phyloP scores from a whole-genome alignment of 352 stramenopile genomes.

The Phytopythium sindhum region DNA sequence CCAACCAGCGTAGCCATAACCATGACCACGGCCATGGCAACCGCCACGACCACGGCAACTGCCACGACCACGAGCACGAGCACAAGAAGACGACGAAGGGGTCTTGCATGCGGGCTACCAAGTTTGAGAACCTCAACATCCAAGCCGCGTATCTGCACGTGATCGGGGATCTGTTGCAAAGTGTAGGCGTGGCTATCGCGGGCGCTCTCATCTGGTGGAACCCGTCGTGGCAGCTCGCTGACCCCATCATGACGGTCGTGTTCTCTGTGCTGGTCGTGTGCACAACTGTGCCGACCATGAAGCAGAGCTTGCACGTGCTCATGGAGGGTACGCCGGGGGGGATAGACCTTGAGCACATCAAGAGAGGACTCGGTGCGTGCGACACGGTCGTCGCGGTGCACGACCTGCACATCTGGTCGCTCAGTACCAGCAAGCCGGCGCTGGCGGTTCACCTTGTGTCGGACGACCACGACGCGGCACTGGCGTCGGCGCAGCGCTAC shows the following conservation, averaged over 20 bases:
- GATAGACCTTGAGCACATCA: constrained; percentile 86
- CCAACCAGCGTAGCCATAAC: constrained; percentile 2
- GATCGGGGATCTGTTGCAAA: constrained; percentile 97
- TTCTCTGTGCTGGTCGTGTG: constrained; percentile 95
- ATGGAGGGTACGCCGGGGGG: constrained; percentile 94
- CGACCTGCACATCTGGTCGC: constrained; percentile 98
- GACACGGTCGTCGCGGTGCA: constrained; percentile 91
- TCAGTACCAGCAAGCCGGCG: constrained; percentile 87
- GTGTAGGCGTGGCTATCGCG: constrained; percentile 93
- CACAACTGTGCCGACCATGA: constrained; percentile 92
- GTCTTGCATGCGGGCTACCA: constrained; percentile 4
- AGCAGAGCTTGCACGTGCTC: constrained; percentile 90
- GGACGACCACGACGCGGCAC: constrained; percentile 53
- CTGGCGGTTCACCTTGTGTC: constrained; percentile 93
- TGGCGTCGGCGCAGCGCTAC: constrained; percentile 65
- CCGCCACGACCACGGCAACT: constrained; percentile 26
- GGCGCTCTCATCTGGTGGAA: constrained; percentile 97
- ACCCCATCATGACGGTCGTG: constrained; percentile 96
- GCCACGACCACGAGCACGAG: constrained; percentile 17
- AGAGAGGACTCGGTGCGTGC: constrained; percentile 66
- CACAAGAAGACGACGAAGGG: background rate
- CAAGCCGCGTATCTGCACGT: constrained; percentile 97
- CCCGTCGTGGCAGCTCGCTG: constrained; percentile 92
- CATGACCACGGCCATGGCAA: constrained; percentile 16
- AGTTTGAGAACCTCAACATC: constrained; percentile 93